Evolutionary conservation across 805 yeast genomes (phyloP).

Genomic region (Candida ortonii): DNA sequence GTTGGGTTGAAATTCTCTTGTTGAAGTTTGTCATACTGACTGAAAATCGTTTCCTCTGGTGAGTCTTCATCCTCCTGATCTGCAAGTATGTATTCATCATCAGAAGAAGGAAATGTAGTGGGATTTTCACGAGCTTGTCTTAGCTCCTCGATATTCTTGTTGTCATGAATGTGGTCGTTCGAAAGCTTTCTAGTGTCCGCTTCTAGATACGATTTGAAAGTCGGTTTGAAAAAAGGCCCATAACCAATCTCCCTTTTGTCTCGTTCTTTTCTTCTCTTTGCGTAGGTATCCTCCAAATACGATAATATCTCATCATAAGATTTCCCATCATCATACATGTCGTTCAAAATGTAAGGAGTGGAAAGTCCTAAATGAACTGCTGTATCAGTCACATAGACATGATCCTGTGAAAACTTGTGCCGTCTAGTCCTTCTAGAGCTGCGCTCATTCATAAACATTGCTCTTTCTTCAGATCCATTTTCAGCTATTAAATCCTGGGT

Average conservation of each 20-base stretch:
- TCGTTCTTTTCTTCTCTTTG: conserved; percentile 21
- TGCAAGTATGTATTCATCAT: conserved; percentile 19
- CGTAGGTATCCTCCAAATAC: conserved; percentile 26
- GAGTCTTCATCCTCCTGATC: conserved; percentile 13
- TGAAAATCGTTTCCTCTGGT: conserved; percentile 5
- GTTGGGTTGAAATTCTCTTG: background rate
- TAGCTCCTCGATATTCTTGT: background rate
- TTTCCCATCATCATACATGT: conserved; percentile 29
- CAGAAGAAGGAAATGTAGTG: conserved; percentile 13
- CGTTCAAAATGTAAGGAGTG: conserved; percentile 27
- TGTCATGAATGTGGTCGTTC: too few species aligned
- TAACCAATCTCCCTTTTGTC: conserved; percentile 27
- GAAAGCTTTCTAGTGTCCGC: conserved; percentile 18
- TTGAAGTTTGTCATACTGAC: conserved; percentile 1
- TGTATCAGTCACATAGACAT: conserved; percentile 35
- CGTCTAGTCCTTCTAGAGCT: conserved; percentile 25
- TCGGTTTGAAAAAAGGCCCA: conserved; percentile 29
- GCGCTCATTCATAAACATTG: background rate
- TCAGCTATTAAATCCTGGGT: conserved; percentile 3
- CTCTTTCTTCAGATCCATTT: background rate
- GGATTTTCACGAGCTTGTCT: background rate
- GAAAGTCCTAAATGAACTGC: conserved; percentile 34
- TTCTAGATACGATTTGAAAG: conserved; percentile 23
- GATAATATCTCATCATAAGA: conserved; percentile 28
- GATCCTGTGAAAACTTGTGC: conserved; percentile 33